phyloP scores from a whole-genome alignment of 257 asterid genomes.

The Verbascum thapsus region DNA sequence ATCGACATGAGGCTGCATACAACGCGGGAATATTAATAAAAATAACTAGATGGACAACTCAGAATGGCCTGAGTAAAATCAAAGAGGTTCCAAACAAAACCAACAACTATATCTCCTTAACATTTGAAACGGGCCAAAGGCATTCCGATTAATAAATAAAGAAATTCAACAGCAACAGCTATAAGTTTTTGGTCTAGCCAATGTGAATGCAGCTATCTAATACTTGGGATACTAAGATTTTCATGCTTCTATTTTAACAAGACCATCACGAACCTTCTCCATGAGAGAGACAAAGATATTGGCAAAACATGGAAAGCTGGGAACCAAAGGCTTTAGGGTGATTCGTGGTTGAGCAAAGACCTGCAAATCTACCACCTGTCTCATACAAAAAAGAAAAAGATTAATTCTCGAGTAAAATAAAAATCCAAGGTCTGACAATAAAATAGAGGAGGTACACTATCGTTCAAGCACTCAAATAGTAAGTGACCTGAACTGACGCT shows the following conservation, averaged over 20 bases:
- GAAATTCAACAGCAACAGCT: conserved; percentile 15
- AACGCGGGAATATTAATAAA: conserved; percentile 12
- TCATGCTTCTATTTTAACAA: neutral
- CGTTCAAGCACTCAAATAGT: conserved; percentile 22
- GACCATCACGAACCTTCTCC: conserved; percentile 56
- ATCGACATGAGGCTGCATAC: conserved; percentile 88
- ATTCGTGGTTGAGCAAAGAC: conserved; percentile 93
- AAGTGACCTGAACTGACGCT: conserved; percentile 83
- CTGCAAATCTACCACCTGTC: conserved; percentile 92
- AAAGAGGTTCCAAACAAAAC: conserved; percentile 1
- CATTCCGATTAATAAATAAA: neutral
- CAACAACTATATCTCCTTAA: neutral
- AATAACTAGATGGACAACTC: neutral
- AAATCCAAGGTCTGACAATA: conserved; percentile 15
- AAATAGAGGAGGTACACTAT: conserved; percentile 16
- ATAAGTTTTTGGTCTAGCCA: conserved; percentile 20
- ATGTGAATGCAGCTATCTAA: too few species aligned
- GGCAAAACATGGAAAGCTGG: conserved; percentile 96
- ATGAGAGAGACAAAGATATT: conserved; percentile 59
- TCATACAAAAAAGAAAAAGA: conserved; percentile 14
- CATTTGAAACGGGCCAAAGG: conserved; percentile 13
- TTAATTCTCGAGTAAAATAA: neutral
- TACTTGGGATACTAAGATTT: too few species aligned
- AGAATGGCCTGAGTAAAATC: conserved; percentile 8
- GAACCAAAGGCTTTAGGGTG: conserved; percentile 94